Conservation (phyloP, 768 basidiomycete species). For the Mycena haematopus region DNA sequence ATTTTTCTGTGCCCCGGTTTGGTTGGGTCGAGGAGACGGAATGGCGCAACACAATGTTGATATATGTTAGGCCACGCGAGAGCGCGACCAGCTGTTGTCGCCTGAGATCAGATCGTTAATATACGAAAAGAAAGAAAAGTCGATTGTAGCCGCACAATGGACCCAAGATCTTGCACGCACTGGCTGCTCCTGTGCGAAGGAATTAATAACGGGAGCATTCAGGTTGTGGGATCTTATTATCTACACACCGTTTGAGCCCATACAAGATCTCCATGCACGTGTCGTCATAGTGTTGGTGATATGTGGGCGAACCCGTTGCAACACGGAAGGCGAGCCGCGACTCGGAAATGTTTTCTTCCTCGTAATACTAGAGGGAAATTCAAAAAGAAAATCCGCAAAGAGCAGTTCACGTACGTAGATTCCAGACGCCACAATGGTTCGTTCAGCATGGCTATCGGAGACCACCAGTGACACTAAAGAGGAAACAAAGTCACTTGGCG, state of each 20-base stretch:
- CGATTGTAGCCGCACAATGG: constrained; percentile 23
- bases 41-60: constrained; percentile 44
- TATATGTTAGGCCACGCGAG: constrained; percentile 47
- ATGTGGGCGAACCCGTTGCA: constrained; percentile 23
- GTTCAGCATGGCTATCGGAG: not conserved
- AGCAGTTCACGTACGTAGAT: constrained; percentile 16
- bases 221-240: too few species aligned
- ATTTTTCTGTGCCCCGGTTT: constrained; percentile 40
- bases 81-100: constrained; percentile 30
- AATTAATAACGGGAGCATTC: too few species aligned
- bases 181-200: not conserved
- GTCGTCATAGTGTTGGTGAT: constrained; percentile 31
- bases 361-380: constrained; percentile 32
- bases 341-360: constrained; percentile 40
- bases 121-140: not conserved
- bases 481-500: not conserved
- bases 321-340: constrained; percentile 41
- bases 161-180: constrained; percentile 33
- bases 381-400: too few species aligned
- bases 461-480: too few species aligned
- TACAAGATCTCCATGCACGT: constrained; percentile 23
- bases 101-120: not conserved
- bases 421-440: constrained; percentile 14
- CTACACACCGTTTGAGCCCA: constrained; percentile 21
- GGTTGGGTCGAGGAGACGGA: constrained; percentile 32